These are phyloP conservation scores for Epichloe baconii DNA, from an alignment of 2,329 filamentous ascomycete species.

Conservation along the genomic window DNA sequence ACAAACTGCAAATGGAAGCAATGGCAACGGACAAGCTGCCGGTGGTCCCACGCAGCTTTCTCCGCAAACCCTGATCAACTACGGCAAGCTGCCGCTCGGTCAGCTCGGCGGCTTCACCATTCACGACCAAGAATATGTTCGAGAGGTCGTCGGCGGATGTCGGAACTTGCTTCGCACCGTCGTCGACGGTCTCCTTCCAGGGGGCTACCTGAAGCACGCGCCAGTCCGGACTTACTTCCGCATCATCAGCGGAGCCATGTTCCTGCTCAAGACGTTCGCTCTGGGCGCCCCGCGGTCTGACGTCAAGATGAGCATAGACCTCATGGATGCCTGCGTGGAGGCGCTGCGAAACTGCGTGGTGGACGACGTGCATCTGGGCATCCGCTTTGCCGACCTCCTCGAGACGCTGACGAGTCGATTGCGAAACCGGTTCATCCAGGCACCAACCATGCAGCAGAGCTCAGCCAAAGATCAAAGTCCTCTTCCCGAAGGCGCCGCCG, in stretches of 20 bases:
- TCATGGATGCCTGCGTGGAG: constrained; percentile 64
- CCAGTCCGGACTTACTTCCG: constrained; percentile 77
- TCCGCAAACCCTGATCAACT: constrained; percentile 51
- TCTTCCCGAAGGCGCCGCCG: constrained; percentile 18
- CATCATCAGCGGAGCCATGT: constrained; percentile 76
- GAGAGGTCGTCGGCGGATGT: constrained; percentile 64
- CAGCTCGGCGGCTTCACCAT: constrained; percentile 50
- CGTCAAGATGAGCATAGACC: constrained; percentile 58
- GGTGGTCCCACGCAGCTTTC: constrained; percentile 29
- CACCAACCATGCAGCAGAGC: constrained; percentile 31
- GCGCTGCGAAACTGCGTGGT: constrained; percentile 67
- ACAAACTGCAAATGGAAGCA: constrained; percentile 26
- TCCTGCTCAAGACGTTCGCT: constrained; percentile 72
- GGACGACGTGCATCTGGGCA: constrained; percentile 76
- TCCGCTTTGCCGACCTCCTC: constrained; percentile 70
- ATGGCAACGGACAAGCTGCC: constrained; percentile 18
- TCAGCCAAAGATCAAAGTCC: constrained; percentile 30
- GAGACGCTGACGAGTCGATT: constrained; percentile 64
- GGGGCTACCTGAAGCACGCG: constrained; percentile 69
- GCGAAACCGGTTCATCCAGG: constrained; percentile 61
- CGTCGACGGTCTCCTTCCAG: constrained; percentile 59
- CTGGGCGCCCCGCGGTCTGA: constrained; percentile 68
- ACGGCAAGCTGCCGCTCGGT: constrained; percentile 49
- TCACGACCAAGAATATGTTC: constrained; percentile 60
- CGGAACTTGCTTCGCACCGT: constrained; percentile 66